A percentile compares a stretch with the other conserved stretches of the same genome.
phyloP scores from a whole-genome alignment of 2,329 filamentous ascomycete species.

The Achaetomium macrosporum region DNA sequence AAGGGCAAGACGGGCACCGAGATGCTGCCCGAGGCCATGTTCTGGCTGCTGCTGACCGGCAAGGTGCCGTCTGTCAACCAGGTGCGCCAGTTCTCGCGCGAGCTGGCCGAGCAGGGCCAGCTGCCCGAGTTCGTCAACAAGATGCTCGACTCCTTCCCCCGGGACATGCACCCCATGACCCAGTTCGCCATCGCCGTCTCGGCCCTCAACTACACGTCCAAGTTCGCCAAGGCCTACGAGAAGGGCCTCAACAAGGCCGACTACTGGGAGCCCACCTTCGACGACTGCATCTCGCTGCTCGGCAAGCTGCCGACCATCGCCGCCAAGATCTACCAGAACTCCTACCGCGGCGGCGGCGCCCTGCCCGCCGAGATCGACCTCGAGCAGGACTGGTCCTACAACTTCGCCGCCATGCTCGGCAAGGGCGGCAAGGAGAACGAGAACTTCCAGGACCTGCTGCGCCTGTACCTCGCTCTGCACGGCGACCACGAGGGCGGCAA shows the following conservation, averaged over 20 bases:
- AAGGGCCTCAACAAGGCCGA: constrained; percentile 87
- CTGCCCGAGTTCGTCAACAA: constrained; percentile 79
- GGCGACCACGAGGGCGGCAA: constrained; percentile 98
- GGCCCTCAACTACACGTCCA: constrained; percentile 89
- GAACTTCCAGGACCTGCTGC: constrained; percentile 90
- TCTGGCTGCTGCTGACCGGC: constrained; percentile 95
- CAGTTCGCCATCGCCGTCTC: constrained; percentile 94
- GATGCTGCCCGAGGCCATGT: constrained; percentile 99
- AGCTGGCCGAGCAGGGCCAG: constrained; percentile 79
- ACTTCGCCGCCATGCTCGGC: constrained; percentile 94
- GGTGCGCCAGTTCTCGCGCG: constrained; percentile 73
- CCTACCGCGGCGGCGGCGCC: constrained; percentile 68
- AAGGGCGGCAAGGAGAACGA: constrained; percentile 83
- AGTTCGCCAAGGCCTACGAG: constrained; percentile 91
- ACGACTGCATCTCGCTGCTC: constrained; percentile 87
- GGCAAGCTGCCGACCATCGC: constrained; percentile 96
- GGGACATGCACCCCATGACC: constrained; percentile 93
- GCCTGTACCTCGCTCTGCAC: constrained; percentile 91
- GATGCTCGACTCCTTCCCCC: constrained; percentile 86
- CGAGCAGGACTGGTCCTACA: constrained; percentile 95
- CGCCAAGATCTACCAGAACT: constrained; percentile 94
- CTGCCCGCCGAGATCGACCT: constrained; percentile 71
- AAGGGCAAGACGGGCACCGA: constrained; percentile 89
- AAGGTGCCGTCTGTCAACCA: constrained; percentile 80
- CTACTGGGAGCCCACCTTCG: constrained; percentile 98